A percentile compares a stretch with the other conserved stretches of the same genome.
phyloP scores from a whole-genome alignment of 1,139 yeast species.

The Citeromyces siamensis region DNA sequence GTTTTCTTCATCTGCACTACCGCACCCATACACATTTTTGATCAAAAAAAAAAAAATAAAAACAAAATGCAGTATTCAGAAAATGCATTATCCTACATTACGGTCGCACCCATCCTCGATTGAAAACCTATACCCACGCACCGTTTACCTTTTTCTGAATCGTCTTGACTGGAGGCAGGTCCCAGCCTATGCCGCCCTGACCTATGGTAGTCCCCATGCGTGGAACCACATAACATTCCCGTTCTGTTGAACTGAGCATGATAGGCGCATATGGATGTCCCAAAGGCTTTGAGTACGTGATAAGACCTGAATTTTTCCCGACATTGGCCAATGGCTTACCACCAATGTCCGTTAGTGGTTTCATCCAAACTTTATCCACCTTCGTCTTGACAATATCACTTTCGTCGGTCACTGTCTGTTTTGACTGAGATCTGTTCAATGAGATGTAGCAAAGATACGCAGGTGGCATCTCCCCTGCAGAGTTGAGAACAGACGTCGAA shows the following conservation, averaged over 20 bases:
- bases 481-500: slow-evolving; percentile 53
- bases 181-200: slow-evolving; percentile 87
- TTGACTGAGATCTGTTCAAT: slow-evolving; percentile 34
- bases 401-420: slow-evolving; percentile 12
- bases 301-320: slow-evolving; percentile 57
- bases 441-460: slow-evolving; percentile 62
- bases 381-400: slow-evolving; percentile 7
- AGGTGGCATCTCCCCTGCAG: slow-evolving; percentile 57
- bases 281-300: slow-evolving; percentile 82
- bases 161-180: slow-evolving; percentile 74
- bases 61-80: too few relatives aligned
- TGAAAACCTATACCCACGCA: slow-evolving; percentile 52
- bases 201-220: slow-evolving; percentile 80
- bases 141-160: slow-evolving; percentile 54
- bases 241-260: slow-evolving; percentile 41
- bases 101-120: too few relatives aligned
- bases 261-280: slow-evolving; percentile 88
- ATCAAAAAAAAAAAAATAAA: too few relatives aligned
- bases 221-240: slow-evolving; percentile 89
- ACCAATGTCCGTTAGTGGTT: slow-evolving; percentile 61
- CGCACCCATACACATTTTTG: too few relatives aligned
- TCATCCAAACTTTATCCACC: slow-evolving; percentile 47
- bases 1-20: too few relatives aligned
- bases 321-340: slow-evolving; percentile 71
- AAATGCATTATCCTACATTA: too few relatives aligned